A percentile compares a stretch with the other conserved stretches of the same genome.
phyloP scores from a whole-genome alignment of 75 land plant species.

The Selaginella moellendorffii region DNA sequence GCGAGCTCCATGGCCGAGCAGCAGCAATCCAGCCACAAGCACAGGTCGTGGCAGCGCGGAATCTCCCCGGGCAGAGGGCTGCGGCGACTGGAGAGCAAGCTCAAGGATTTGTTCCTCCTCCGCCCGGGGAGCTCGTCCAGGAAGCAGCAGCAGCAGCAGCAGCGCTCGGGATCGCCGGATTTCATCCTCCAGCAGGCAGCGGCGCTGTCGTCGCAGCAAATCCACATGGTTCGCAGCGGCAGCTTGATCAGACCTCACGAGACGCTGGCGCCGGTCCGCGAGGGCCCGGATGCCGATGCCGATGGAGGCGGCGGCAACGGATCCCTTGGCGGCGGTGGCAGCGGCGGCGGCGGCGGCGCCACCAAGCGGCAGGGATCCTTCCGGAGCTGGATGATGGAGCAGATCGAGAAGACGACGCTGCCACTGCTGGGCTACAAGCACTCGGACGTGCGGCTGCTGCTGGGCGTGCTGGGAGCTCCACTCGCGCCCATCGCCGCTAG shows the following conservation, averaged over 20 bases:
- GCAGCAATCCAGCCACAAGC: no score
- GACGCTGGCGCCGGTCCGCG: slow-evolving; percentile 3
- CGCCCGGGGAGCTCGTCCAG: no score
- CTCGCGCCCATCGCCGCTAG: slow-evolving; percentile 52
- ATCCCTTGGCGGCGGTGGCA: slow-evolving; percentile 17
- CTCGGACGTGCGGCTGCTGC: slow-evolving; percentile 46
- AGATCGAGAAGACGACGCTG: slow-evolving; percentile 1
- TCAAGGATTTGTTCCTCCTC: background rate
- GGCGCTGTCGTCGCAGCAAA: background rate
- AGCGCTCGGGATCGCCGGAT: no score
- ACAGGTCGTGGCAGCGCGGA: no score
- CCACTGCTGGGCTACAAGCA: slow-evolving; percentile 12
- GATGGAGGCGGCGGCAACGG: slow-evolving; percentile 10
- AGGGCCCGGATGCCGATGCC: background rate
- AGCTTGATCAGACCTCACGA: background rate
- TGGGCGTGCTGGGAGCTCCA: slow-evolving; percentile 48
- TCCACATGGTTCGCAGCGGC: background rate
- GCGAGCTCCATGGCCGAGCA: no score
- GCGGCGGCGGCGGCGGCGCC: slow-evolving; percentile 25
- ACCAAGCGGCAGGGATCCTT: slow-evolving; percentile 23
- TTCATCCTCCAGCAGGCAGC: background rate
- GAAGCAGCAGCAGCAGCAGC: background rate
- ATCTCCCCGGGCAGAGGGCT: background rate
- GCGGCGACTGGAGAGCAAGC: background rate
- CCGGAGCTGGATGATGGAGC: slow-evolving; percentile 18